These are phyloP conservation scores for Kwoniella europaea DNA, from an alignment of 768 basidiomycete genomes.

Conservation along the genomic window DNA sequence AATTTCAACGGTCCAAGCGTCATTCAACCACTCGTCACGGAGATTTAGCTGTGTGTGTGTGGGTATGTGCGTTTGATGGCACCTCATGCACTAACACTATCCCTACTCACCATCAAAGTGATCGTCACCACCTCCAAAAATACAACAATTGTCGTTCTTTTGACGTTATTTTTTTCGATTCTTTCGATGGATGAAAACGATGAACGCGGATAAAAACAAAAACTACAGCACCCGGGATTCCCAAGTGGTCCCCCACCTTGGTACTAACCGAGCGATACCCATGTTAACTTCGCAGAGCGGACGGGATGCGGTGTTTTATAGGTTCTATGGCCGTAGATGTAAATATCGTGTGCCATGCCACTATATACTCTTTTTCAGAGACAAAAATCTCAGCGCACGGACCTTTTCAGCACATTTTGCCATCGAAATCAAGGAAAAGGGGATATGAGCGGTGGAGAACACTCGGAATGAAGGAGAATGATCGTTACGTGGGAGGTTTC, in stretches of 20 bases:
- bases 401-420: background rate
- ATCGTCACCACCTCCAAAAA: background rate
- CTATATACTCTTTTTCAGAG: background rate
- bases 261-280: background rate
- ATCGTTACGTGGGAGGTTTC: too few relatives aligned
- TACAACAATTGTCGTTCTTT: background rate
- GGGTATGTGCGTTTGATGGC: background rate
- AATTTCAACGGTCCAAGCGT: background rate
- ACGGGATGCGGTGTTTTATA: background rate
- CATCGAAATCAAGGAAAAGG: too few relatives aligned
- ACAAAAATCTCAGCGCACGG: background rate
- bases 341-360: background rate
- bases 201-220: background rate
- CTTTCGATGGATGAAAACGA: background rate
- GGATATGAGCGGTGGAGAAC: too few relatives aligned
- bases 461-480: too few relatives aligned
- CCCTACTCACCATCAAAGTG: background rate
- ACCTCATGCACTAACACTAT: background rate
- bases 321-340: background rate
- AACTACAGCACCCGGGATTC: conserved; percentile 1
- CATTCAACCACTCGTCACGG: background rate
- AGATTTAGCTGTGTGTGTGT: background rate
- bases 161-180: background rate
- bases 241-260: conserved; percentile 1
- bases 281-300: background rate